A percentile compares a stretch with the other conserved stretches of the same genome.
phyloP scores from a whole-genome alignment of 345 rosid species.

The Erodium maritimum region DNA sequence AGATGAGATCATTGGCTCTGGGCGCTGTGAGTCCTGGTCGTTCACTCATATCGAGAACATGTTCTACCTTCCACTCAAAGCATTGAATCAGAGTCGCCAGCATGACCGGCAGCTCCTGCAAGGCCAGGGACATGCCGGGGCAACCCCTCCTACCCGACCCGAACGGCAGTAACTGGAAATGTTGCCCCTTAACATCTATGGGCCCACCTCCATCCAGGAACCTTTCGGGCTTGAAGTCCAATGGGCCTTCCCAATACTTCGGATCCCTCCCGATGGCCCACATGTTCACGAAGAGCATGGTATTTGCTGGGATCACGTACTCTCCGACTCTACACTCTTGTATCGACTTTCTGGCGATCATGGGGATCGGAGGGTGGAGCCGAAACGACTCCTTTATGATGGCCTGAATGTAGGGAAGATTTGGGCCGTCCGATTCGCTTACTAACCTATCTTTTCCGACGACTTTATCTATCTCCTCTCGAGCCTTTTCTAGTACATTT shows the following conservation, averaged over 20 bases:
- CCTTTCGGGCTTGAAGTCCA: constrained; percentile 28
- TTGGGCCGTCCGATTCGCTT: constrained; percentile 22
- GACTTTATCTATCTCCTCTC: constrained; percentile 22
- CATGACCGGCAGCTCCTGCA: constrained; percentile 20
- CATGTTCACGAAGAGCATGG: constrained; percentile 22
- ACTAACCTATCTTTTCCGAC: constrained; percentile 23
- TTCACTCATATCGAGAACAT: constrained; percentile 22
- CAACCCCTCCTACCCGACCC: constrained; percentile 41
- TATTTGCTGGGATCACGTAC: constrained; percentile 20
- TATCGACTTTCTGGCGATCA: constrained; percentile 21
- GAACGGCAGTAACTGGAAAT: constrained; percentile 31
- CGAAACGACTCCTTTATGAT: constrained; percentile 33
- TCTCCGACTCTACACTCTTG: constrained; percentile 17
- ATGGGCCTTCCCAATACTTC: constrained; percentile 23
- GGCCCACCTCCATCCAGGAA: constrained; percentile 5
- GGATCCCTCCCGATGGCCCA: constrained; percentile 40
- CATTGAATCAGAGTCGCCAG: constrained; percentile 38
- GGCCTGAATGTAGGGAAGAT: constrained; percentile 30
- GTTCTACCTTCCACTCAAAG: constrained; percentile 22
- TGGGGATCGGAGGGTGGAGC: constrained; percentile 39
- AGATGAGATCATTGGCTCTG: constrained; percentile 21
- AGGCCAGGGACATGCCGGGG: constrained; percentile 32
- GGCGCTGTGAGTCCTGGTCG: constrained; percentile 36
- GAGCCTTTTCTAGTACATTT: constrained; percentile 19
- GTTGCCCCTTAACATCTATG: constrained; percentile 27